Conservation (phyloP, 176 grass and related monocot genomes). For the Eremochloa ophiuroides region DNA sequence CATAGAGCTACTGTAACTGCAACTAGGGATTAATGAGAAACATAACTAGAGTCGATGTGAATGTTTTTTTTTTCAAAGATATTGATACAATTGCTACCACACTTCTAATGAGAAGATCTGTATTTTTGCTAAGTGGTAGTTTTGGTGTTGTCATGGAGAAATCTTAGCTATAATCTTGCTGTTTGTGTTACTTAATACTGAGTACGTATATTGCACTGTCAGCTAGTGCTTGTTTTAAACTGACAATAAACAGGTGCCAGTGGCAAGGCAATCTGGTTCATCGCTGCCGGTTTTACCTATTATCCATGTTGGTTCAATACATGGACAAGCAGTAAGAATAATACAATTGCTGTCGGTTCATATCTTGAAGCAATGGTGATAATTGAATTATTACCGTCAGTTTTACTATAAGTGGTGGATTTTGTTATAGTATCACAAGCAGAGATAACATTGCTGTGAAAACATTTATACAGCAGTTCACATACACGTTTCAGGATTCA, state of each 20-base stretch:
- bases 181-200: not conserved
- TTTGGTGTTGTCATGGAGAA: not conserved
- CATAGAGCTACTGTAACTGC: conserved; percentile 23
- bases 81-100: not conserved
- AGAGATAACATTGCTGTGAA: too few relatives aligned
- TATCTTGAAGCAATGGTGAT: not conserved
- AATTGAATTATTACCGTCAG: not conserved
- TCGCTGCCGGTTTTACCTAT: not conserved
- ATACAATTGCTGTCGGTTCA: not conserved
- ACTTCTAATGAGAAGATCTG: not conserved
- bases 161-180: not conserved
- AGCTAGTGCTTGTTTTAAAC: not conserved
- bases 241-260: not conserved
- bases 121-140: conserved; percentile 2
- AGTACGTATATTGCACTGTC: not conserved
- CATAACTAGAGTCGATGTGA: conserved; percentile 16
- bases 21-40: conserved; percentile 21
- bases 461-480: too few relatives aligned
- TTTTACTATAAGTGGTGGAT: not conserved
- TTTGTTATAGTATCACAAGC: not conserved
- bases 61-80: not conserved
- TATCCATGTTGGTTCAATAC: not conserved
- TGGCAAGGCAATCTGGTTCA: not conserved
- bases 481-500: too few relatives aligned
- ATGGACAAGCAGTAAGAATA: not conserved